These are phyloP conservation scores for Fusarium virguliforme DNA, from an alignment of 2,329 filamentous ascomycete genomes.

Conservation along the genomic window DNA sequence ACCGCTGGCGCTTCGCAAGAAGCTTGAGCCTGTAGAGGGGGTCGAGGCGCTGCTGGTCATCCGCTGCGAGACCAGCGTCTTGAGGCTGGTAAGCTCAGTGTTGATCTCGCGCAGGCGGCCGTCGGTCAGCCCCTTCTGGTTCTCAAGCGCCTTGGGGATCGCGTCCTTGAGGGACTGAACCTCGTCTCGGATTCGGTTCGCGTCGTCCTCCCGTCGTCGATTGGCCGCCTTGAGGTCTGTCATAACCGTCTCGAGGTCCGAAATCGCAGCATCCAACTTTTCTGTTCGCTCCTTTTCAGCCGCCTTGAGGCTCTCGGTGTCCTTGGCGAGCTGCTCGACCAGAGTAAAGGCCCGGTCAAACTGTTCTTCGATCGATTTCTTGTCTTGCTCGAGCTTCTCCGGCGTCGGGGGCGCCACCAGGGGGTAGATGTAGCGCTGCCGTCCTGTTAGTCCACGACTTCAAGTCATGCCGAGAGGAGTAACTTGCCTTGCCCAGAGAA, in stretches of 20 bases:
- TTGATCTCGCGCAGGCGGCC: slow-evolving; percentile 87
- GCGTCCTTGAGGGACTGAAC: slow-evolving; percentile 85
- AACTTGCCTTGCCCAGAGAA: slow-evolving; percentile 84
- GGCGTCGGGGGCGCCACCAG: slow-evolving; percentile 94
- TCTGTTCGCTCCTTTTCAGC: slow-evolving; percentile 89
- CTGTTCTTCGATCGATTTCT: slow-evolving; percentile 90
- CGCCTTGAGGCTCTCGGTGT: slow-evolving; percentile 89
- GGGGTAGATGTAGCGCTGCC: slow-evolving; percentile 88
- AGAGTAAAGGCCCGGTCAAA: slow-evolving; percentile 94
- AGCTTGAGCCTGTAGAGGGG: slow-evolving; percentile 47
- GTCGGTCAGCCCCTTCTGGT: slow-evolving; percentile 89
- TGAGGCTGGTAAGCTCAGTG: slow-evolving; percentile 90
- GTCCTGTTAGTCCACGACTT: slow-evolving; percentile 33
- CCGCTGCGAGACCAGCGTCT: slow-evolving; percentile 82
- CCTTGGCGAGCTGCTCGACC: slow-evolving; percentile 91
- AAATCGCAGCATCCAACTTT: slow-evolving; percentile 84
- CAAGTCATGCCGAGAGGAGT: not conserved
- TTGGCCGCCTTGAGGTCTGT: slow-evolving; percentile 85
- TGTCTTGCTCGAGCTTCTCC: slow-evolving; percentile 94
- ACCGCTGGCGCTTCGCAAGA: slow-evolving; percentile 47
- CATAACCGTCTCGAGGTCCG: slow-evolving; percentile 88
- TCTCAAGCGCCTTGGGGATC: slow-evolving; percentile 90
- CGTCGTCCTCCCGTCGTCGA: slow-evolving; percentile 88
- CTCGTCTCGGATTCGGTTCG: slow-evolving; percentile 88
- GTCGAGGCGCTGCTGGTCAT: slow-evolving; percentile 62